These are phyloP conservation scores for Pythium plurisporium DNA, from an alignment of 352 stramenopile species.

Conservation along the genomic window DNA sequence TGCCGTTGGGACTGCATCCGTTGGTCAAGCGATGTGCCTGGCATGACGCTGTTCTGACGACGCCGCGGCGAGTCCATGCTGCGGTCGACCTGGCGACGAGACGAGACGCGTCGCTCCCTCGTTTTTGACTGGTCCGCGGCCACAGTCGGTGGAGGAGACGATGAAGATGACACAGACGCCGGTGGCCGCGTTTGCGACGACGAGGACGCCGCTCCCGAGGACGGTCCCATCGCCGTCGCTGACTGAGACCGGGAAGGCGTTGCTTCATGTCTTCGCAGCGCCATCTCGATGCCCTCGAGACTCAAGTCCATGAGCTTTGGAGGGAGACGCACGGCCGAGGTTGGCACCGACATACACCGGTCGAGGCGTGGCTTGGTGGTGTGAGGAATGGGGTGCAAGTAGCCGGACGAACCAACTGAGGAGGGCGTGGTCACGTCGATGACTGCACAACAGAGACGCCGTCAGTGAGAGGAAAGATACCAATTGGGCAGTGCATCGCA, in stretches of 20 bases:
- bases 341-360: conserved; percentile 8
- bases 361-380: conserved; percentile 1
- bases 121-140: not conserved
- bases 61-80: not conserved
- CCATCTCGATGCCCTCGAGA: conserved; percentile 2
- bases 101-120: not conserved
- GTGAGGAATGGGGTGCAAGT: not conserved
- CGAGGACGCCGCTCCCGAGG: not conserved
- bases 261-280: conserved; percentile 1
- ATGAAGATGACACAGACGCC: conserved; percentile 1
- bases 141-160: not conserved
- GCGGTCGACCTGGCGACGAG: conserved; percentile 6
- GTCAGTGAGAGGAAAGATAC: too few relatives aligned
- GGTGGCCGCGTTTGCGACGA: not conserved
- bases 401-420: not conserved
- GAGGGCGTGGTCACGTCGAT: not conserved
- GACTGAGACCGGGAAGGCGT: not conserved
- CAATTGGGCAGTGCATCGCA: too few relatives aligned
- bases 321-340: not conserved
- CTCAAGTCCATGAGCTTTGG: conserved; percentile 17
- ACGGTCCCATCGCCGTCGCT: not conserved
- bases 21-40: not conserved
- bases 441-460: too few relatives aligned
- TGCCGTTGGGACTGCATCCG: not conserved
- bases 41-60: not conserved